Base-by-base conservation (phyloP, 1,284 basidiomycete genomes). In the Heterobasidion parviporum region DNA sequence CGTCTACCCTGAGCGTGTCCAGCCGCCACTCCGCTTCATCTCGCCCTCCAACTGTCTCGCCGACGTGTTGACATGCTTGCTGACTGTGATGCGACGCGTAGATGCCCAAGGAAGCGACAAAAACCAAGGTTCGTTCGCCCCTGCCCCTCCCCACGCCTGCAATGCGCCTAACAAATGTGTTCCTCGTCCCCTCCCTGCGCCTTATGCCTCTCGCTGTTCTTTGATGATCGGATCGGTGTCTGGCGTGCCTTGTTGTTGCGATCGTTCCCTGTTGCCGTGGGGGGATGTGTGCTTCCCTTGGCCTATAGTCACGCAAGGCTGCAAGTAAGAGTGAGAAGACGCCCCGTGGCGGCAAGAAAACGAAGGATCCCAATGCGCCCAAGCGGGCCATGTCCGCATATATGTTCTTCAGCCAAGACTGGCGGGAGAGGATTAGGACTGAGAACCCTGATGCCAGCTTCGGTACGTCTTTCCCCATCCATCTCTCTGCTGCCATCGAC, bases 331-430 rank as follows among this genome's bases (percentile, higher is more conserved):
- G 78, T 48, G 84, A 83, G 63, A 82, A 83, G 68, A 70, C 76
- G 44, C 60, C 76, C 56, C 70, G 72, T 65, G 68, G 64, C 18
- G 59, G 63, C 55, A 80, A 80, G 65, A 71, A 73, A 56, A 88
- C 87, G 75, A 92, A 92, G 72, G 86, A 91, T 71, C 81, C 83
- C 60, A 87, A 89, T 67, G 87, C 89, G 9, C 92, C 92, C 57
- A 95, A 95, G 76, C 83, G 93, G 54, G 88, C 92, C 2, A 81
- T 97, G 54, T 96, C 94, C 53, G 94, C 94, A 55, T 98, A 97
- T 79, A 97, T 98, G 94, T 95, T 95, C 88, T 98, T 98, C 81
- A 88, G 85, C 67, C 92, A 94, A 72, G 94, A 95, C 74, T 91
- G 91, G 87, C 83, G 94, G 69, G 91, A 96, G 74, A 85, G 88